Conservation (phyloP, 2,329 filamentous ascomycete genomes). For the Arthroderma uncinatum region DNA sequence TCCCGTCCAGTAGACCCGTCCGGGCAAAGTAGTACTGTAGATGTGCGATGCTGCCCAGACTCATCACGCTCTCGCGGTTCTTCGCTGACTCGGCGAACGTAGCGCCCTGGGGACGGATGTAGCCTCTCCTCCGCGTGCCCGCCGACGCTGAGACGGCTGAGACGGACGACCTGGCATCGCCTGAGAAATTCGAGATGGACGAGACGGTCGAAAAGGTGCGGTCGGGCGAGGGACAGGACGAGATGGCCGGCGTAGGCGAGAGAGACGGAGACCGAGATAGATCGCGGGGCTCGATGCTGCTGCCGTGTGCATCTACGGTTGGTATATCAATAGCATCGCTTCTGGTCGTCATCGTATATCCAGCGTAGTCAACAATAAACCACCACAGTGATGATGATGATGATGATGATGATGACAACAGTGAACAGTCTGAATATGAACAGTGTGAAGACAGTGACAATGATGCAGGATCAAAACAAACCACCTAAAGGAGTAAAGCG, state of each 20-base stretch:
- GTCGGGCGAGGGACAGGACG: slow-evolving; percentile 34
- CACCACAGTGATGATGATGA: not conserved
- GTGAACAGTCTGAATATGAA: not conserved
- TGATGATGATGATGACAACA: not conserved
- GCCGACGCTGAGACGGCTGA: slow-evolving; percentile 22
- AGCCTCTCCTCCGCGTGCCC: slow-evolving; percentile 56
- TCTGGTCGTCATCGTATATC: not conserved
- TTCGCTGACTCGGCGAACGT: slow-evolving; percentile 83
- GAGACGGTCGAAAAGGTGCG: slow-evolving; percentile 38
- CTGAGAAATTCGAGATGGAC: slow-evolving; percentile 36
- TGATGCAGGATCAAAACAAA: not conserved
- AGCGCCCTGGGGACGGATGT: slow-evolving; percentile 75
- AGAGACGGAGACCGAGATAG: slow-evolving; percentile 33
- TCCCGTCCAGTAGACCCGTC: slow-evolving; percentile 85
- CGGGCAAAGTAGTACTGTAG: slow-evolving; percentile 97
- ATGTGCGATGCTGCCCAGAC: slow-evolving; percentile 89
- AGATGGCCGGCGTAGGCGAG: slow-evolving; percentile 34
- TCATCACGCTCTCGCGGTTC: slow-evolving; percentile 89
- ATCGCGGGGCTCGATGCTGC: slow-evolving; percentile 23
- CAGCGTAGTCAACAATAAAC: not conserved
- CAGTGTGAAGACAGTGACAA: no score
- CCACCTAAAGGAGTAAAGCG: not conserved
- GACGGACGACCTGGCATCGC: slow-evolving; percentile 32
- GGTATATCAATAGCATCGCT: slow-evolving; percentile 8
- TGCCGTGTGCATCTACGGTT: not conserved